phyloP scores from a whole-genome alignment of 2,329 filamentous ascomycete species.

The Allantophomopsis lycopodina region DNA sequence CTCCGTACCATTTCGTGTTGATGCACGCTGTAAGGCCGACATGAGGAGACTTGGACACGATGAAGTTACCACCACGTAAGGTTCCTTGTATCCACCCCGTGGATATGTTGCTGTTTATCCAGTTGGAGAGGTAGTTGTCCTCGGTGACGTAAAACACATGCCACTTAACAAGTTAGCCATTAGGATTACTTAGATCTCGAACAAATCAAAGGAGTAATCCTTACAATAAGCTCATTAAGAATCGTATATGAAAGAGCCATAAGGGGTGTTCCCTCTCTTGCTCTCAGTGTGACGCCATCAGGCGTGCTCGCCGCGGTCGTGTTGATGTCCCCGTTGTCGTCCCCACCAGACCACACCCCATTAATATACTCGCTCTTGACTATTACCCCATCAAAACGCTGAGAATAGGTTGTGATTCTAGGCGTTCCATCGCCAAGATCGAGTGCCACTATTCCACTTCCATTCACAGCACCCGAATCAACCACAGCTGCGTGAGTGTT shows the following conservation, averaged over 20 bases:
- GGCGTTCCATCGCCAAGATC: not conserved
- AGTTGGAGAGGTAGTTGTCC: not conserved
- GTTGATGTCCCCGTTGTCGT: not conserved
- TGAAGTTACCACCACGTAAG: not conserved
- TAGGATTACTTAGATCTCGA: too few relatives aligned
- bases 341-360: not conserved
- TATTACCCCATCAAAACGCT: not conserved
- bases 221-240: not conserved
- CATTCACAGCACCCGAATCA: not conserved
- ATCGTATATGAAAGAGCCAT: not conserved
- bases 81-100: not conserved
- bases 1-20: not conserved
- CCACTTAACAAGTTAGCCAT: not conserved
- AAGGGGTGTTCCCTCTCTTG: not conserved
- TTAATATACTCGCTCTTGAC: not conserved
- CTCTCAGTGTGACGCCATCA: not conserved
- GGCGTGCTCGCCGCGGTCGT: not conserved
- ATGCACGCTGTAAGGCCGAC: not conserved
- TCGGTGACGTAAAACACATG: not conserved
- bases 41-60: not conserved
- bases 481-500: not conserved
- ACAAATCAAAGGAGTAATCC: not conserved
- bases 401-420: not conserved
- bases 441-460: slow-evolving; percentile 1
- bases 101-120: not conserved